These are phyloP conservation scores for Bifiguratus adelaidae DNA, from an alignment of 192 early-diverging fungal genomes.

Conservation along the genomic window DNA sequence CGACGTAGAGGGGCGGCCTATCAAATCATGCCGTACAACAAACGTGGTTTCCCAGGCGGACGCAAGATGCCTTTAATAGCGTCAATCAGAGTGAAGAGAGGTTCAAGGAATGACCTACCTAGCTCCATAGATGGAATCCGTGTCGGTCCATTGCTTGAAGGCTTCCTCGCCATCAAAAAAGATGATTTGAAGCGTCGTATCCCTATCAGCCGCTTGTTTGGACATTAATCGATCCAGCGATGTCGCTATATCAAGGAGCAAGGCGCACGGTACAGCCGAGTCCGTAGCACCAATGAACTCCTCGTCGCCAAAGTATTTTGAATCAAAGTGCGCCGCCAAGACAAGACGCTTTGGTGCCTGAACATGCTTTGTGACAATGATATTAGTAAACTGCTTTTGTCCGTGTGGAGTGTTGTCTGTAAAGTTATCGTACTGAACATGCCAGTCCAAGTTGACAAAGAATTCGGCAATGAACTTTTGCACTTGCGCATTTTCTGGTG, in stretches of 20 bases:
- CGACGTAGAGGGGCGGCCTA: constrained; percentile 4
- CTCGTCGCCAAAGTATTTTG: constrained; percentile 56
- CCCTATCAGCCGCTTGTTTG: constrained; percentile 17
- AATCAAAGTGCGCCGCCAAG: constrained; percentile 90
- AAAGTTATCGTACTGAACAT: constrained; percentile 75
- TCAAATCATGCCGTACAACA: constrained; percentile 11
- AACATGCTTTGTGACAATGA: constrained; percentile 84
- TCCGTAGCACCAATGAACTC: constrained; percentile 87
- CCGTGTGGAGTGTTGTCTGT: constrained; percentile 69
- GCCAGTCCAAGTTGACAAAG: constrained; percentile 60
- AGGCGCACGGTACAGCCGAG: constrained; percentile 83
- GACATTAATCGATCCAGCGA: constrained; percentile 54
- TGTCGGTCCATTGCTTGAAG: constrained; percentile 57
- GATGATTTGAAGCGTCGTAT: constrained; percentile 74
- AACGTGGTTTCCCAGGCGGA: constrained; percentile 53
- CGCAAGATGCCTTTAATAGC: constrained; percentile 60
- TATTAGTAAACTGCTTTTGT: constrained; percentile 65
- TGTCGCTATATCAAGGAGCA: constrained; percentile 75
- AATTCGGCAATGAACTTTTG: constrained; percentile 58
- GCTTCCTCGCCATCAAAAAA: constrained; percentile 99
- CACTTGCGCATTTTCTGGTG: constrained; percentile 54
- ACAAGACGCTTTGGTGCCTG: constrained; percentile 59
- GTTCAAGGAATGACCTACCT: no score
- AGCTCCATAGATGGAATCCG: constrained; percentile 87
- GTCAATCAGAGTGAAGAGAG: no score